A percentile compares a stretch with the other conserved stretches of the same genome.
phyloP scores from a whole-genome alignment of 2,329 filamentous ascomycete species.

The Sclerotinia spermophila region DNA sequence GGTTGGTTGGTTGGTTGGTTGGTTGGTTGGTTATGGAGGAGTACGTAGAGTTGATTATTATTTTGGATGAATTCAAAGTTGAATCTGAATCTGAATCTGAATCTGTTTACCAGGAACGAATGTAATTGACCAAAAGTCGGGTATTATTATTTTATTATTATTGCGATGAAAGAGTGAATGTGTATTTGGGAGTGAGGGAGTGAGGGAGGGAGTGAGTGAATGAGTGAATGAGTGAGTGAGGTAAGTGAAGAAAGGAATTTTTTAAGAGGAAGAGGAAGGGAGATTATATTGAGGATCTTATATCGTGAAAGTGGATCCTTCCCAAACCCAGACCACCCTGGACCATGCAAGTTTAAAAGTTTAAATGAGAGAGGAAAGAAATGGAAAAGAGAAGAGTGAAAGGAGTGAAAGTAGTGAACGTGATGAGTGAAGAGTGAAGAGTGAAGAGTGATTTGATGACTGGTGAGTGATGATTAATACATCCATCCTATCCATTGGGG shows the following conservation, averaged over 20 bases:
- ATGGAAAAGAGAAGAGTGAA: no score
- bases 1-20: constrained; percentile 22
- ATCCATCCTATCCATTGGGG: no score
- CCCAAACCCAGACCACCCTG: neutral
- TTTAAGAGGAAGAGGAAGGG: neutral
- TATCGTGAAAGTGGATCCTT: constrained; percentile 1
- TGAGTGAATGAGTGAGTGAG: neutral
- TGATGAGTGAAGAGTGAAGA: no score
- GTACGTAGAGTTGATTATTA: neutral
- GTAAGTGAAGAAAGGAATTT: neutral
- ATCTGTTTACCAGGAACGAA: constrained; percentile 1
- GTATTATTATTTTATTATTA: neutral
- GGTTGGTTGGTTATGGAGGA: constrained; percentile 21
- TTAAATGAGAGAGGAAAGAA: neutral
- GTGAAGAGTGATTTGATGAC: no score
- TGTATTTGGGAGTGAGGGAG: neutral
- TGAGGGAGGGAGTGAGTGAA: neutral
- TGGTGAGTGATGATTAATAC: no score
- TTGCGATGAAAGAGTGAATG: neutral
- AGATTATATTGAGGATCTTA: constrained; percentile 12
- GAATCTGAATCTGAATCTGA: no score
- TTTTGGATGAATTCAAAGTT: neutral
- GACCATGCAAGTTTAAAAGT: neutral
- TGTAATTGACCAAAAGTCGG: constrained; percentile 16
- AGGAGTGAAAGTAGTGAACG: no score